Conservation (phyloP, 148 eudicot genomes). For the Vaccinium darrowii region DNA sequence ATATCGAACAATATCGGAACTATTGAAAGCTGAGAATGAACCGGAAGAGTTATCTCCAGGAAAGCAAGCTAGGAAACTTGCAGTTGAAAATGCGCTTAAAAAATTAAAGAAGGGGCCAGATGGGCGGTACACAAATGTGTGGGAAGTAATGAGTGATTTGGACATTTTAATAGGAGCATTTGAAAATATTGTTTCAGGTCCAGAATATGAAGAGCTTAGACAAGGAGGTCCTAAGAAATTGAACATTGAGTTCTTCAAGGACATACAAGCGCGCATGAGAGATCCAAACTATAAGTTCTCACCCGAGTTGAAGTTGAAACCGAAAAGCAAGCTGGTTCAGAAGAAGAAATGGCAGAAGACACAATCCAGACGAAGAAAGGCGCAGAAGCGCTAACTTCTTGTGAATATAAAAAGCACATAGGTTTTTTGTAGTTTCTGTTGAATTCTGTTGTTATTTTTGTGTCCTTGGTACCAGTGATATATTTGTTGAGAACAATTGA, state of each 20-base stretch:
- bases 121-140: conserved; percentile 84
- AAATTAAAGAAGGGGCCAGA: conserved; percentile 96
- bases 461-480: no score
- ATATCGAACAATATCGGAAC: conserved; percentile 66
- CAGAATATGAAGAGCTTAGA: conserved; percentile 91
- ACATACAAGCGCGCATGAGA: conserved; percentile 89
- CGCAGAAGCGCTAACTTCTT: conserved; percentile 47
- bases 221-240: conserved; percentile 84
- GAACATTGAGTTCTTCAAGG: conserved; percentile 89
- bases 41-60: conserved; percentile 92
- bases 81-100: conserved; percentile 89
- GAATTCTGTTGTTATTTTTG: no score
- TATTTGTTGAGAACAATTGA: no score
- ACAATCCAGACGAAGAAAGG: conserved; percentile 75
- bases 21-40: conserved; percentile 71
- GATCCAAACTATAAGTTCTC: conserved; percentile 86
- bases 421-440: no score
- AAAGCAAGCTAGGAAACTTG: conserved; percentile 85
- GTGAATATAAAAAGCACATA: no score
- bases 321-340: conserved; percentile 79
- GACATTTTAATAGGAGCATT: conserved; percentile 92
- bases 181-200: conserved; percentile 90
- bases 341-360: conserved; percentile 88
- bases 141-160: conserved; percentile 96
- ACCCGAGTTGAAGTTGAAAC: conserved; percentile 85